A percentile compares a stretch with the other conserved stretches of the same genome.
These are phyloP conservation scores for Alternaria triticina DNA, from an alignment of 2,329 filamentous ascomycete species.

Conservation along the genomic window DNA sequence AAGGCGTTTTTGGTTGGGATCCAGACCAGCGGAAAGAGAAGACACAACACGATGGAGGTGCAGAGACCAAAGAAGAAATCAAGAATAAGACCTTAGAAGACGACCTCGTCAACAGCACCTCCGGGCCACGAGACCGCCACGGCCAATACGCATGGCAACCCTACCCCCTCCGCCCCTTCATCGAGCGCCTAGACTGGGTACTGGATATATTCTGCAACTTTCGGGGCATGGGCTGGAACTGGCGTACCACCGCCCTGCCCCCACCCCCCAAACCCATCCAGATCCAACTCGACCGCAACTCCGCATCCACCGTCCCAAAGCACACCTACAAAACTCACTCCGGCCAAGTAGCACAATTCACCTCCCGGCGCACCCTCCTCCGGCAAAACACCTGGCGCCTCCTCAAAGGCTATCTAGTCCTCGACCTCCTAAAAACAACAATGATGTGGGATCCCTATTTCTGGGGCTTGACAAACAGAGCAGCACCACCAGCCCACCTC, in stretches of 20 bases:
- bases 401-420: constrained; percentile 65
- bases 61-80: neutral
- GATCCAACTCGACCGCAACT: constrained; percentile 44
- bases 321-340: constrained; percentile 30
- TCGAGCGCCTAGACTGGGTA: constrained; percentile 64
- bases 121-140: constrained; percentile 38
- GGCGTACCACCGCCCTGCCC: constrained; percentile 58
- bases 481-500: constrained; percentile 52
- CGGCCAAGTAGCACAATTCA: constrained; percentile 48
- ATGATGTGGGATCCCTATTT: constrained; percentile 84
- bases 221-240: constrained; percentile 67
- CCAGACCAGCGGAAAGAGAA: neutral
- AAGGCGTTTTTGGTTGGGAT: constrained; percentile 27
- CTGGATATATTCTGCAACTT: constrained; percentile 64
- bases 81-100: neutral
- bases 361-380: constrained; percentile 43
- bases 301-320: constrained; percentile 17
- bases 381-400: constrained; percentile 49
- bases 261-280: constrained; percentile 52
- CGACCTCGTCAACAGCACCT: constrained; percentile 18
- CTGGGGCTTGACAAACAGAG: constrained; percentile 57
- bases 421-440: constrained; percentile 73
- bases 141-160: constrained; percentile 60
- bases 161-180: constrained; percentile 56
- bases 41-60: neutral